phyloP scores from a whole-genome alignment of 2,329 filamentous ascomycete genomes.

The Phaeoacremonium minimum region DNA sequence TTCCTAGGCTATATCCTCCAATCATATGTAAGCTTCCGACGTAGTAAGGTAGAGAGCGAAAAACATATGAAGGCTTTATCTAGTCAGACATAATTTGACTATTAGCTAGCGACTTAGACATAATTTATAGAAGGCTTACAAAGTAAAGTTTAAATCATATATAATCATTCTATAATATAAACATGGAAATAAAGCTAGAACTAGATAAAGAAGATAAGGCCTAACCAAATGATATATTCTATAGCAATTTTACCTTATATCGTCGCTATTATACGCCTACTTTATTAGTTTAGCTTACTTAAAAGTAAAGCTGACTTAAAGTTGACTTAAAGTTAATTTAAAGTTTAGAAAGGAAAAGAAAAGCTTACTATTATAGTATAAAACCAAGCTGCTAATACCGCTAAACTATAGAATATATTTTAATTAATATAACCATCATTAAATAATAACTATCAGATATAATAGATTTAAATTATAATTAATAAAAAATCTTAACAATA shows the following conservation, averaged over 20 bases:
- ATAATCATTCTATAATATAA: neutral
- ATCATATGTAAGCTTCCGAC: neutral
- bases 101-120: neutral
- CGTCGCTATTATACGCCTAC: neutral
- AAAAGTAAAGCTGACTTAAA: neutral
- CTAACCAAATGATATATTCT: neutral
- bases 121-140: neutral
- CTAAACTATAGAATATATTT: neutral
- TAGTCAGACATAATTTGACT: neutral
- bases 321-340: neutral
- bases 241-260: neutral
- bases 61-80: neutral
- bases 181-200: neutral
- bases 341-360: neutral
- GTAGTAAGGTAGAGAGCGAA: neutral
- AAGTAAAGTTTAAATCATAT: neutral
- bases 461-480: neutral
- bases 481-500: neutral
- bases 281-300: neutral
- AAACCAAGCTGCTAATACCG: no score
- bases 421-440: neutral
- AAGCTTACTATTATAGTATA: no score
- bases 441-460: neutral
- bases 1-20: neutral
- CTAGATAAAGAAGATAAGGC: neutral